These are phyloP conservation scores for Zoysia pacifica DNA, from an alignment of 176 grass and related monocot species.

Conservation along the genomic window DNA sequence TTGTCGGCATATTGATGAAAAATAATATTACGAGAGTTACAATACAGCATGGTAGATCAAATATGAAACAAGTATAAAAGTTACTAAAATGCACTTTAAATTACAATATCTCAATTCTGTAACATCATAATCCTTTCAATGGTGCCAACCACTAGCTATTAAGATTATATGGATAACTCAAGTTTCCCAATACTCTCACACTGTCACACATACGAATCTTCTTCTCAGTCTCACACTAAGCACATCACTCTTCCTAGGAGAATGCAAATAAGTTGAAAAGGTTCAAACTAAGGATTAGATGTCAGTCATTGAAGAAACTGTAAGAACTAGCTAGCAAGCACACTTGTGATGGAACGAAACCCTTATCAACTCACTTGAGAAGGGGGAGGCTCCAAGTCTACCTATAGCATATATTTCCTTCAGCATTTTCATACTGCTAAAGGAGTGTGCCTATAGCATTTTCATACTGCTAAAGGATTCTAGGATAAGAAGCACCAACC, in stretches of 20 bases:
- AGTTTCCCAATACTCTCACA: background rate
- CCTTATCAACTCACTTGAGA: background rate
- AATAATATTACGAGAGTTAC: background rate
- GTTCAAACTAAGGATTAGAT: background rate
- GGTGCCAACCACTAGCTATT: background rate
- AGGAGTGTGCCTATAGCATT: background rate
- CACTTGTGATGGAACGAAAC: background rate
- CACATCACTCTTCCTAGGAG: background rate
- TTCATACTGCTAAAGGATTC: constrained; percentile 4
- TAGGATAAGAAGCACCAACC: constrained; percentile 49
- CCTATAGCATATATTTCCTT: background rate
- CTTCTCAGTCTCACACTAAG: background rate
- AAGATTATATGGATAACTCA: background rate
- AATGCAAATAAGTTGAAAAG: background rate
- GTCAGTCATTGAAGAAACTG: background rate
- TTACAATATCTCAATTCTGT: background rate
- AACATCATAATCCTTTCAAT: background rate
- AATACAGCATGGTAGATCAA: constrained; percentile 10
- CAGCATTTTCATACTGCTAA: background rate
- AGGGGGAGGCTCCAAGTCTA: background rate
- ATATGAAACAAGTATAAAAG: background rate
- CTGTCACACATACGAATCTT: background rate
- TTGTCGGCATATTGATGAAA: constrained; percentile 16
- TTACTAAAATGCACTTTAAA: constrained; percentile 9
- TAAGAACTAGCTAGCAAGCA: constrained; percentile 10